phyloP scores from a whole-genome alignment of 495 filamentous ascomycete species.

The Aspergillus homomorphus region DNA sequence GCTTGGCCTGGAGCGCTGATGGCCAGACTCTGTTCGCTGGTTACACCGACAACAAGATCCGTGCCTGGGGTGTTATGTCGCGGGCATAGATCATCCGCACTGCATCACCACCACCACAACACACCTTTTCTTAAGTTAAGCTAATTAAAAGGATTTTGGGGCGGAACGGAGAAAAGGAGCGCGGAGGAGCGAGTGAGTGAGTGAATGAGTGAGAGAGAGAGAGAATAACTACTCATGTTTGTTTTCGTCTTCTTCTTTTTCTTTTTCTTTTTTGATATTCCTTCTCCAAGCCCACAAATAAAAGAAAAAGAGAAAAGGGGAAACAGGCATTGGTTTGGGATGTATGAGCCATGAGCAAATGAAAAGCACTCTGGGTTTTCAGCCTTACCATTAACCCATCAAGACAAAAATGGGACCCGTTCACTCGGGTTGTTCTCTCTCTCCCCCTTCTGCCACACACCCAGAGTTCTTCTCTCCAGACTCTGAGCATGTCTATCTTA shows the following conservation, averaged over 20 bases:
- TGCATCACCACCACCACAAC: no score
- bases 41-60: conserved; percentile 99
- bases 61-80: conserved; percentile 97
- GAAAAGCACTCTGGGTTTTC: conserved; percentile 36
- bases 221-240: conserved; percentile 18
- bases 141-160: neutral
- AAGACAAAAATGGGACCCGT: no score
- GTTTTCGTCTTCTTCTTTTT: conserved; percentile 21
- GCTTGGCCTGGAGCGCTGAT: conserved; percentile 94
- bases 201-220: conserved; percentile 27
- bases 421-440: conserved; percentile 28
- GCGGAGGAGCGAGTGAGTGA: no score
- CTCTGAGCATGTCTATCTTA: conserved; percentile 36
- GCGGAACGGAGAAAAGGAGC: neutral
- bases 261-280: conserved; percentile 14
- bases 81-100: conserved; percentile 54
- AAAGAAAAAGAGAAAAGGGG: conserved; percentile 28
- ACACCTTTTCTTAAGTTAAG: neutral
- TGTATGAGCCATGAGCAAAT: conserved; percentile 50
- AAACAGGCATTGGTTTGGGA: conserved; percentile 45
- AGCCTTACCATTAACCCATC: no score
- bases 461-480: neutral
- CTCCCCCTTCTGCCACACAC: neutral
- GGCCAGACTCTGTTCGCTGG: conserved; percentile 98
- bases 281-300: no score